Conservation (phyloP, 768 basidiomycete genomes). For the Cystobasidium tubakii region DNA sequence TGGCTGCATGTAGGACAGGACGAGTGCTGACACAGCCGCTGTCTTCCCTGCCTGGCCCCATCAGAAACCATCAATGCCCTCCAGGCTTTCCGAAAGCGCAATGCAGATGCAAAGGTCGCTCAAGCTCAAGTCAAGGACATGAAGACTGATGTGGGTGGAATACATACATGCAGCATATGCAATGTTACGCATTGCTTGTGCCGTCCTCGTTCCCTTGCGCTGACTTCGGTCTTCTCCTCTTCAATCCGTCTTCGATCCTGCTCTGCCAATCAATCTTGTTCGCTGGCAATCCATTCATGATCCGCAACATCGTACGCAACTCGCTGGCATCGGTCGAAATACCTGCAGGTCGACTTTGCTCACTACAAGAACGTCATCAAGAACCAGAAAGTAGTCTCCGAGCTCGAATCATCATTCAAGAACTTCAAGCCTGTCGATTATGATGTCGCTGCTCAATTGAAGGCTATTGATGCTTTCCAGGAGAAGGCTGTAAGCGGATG, state of each 20-base stretch:
- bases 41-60: neutral
- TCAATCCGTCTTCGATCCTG: neutral
- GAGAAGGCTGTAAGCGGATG: slow-evolving; percentile 75
- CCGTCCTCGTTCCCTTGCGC: neutral
- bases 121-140: slow-evolving; percentile 60
- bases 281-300: neutral
- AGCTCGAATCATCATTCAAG: slow-evolving; percentile 80
- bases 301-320: too few species aligned
- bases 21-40: neutral
- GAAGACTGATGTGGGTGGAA: slow-evolving; percentile 41
- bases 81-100: slow-evolving; percentile 81
- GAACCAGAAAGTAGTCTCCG: slow-evolving; percentile 84
- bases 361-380: slow-evolving; percentile 87
- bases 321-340: too few species aligned
- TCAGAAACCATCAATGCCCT: slow-evolving; percentile 36
- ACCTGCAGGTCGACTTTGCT: slow-evolving; percentile 77
- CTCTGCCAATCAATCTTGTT: slow-evolving; percentile 7
- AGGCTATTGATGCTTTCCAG: slow-evolving; percentile 95
- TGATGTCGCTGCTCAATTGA: slow-evolving; percentile 79
- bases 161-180: neutral
- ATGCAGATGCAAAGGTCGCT: slow-evolving; percentile 76
- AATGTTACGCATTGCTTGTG: neutral
- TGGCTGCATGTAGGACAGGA: neutral
- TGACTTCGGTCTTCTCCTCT: neutral
- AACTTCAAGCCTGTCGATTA: slow-evolving; percentile 92